A percentile compares a stretch with the other conserved stretches of the same genome.
Evolutionary conservation across 345 rosid genomes (phyloP).

Genomic region (Acer saccharum): DNA sequence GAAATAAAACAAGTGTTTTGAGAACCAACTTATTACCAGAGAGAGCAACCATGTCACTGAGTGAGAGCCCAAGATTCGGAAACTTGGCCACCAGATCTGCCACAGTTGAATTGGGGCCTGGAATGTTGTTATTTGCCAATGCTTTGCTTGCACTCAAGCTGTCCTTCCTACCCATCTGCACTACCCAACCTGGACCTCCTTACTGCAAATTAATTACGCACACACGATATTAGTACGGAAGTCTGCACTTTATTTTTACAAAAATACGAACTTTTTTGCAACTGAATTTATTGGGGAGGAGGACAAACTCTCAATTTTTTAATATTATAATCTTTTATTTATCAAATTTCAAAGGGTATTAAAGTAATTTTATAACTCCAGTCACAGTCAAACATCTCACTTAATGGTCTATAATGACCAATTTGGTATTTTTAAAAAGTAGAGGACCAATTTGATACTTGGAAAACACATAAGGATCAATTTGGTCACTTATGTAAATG

Average conservation of each 20-base stretch:
- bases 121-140: conserved; percentile 61
- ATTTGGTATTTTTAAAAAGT: no score
- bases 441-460: no score
- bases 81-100: conserved; percentile 54
- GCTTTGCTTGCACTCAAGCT: conserved; percentile 66
- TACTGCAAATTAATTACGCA: conserved; percentile 42
- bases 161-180: conserved; percentile 72
- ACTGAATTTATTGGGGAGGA: background rate
- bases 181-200: conserved; percentile 93
- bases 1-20: no score
- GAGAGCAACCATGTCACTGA: conserved; percentile 72
- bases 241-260: background rate
- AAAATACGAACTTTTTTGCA: background rate
- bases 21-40: conserved; percentile 42
- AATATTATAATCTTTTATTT: no score
- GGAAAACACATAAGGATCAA: no score
- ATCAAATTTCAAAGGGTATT: no score
- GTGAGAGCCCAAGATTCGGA: conserved; percentile 69
- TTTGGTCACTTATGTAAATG: no score
- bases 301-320: conserved; percentile 24
- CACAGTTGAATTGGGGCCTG: conserved; percentile 74
- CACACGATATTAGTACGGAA: background rate
- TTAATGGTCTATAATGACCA: no score
- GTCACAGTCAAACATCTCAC: no score
- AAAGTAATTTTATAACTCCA: no score